These are phyloP conservation scores for Pseudopithomyces chartarum DNA, from an alignment of 2,329 filamentous ascomycete genomes.

Conservation along the genomic window DNA sequence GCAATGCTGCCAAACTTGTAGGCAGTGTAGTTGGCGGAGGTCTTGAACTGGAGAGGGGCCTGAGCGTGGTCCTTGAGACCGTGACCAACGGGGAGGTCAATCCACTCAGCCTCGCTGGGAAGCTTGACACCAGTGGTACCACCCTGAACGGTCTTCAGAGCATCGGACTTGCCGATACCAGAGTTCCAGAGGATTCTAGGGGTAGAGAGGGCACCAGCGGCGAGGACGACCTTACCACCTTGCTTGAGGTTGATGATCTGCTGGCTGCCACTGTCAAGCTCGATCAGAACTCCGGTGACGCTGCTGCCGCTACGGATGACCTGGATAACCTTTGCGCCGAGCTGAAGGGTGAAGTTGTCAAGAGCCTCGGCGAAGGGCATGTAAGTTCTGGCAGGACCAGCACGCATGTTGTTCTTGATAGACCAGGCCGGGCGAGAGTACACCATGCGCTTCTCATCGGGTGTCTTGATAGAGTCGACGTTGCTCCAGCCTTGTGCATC, in stretches of 20 bases:
- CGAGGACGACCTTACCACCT: conserved; percentile 40
- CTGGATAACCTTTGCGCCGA: conserved; percentile 1
- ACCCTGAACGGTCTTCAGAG: conserved; percentile 48
- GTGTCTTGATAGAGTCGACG: conserved; percentile 62
- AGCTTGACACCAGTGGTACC: conserved; percentile 45
- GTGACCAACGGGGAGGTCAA: conserved; percentile 53
- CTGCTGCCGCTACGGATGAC: conserved; percentile 62
- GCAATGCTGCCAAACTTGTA: conserved; percentile 47
- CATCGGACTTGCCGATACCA: conserved; percentile 64
- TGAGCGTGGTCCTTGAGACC: conserved; percentile 58
- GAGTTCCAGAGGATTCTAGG: conserved; percentile 39
- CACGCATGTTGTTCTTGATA: conserved; percentile 66
- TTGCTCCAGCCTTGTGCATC: conserved; percentile 63
- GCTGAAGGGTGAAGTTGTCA: conserved; percentile 63
- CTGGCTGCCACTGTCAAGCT: conserved; percentile 62
- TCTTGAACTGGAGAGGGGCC: conserved; percentile 11
- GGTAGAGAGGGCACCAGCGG: conserved; percentile 63
- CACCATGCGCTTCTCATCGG: conserved; percentile 66
- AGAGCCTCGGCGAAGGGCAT: conserved; percentile 63
- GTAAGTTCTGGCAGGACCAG: conserved; percentile 71
- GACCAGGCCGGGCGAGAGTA: conserved; percentile 65
- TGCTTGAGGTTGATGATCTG: conserved; percentile 64
- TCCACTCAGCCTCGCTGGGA: conserved; percentile 50
- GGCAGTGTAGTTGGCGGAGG: neutral
- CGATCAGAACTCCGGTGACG: conserved; percentile 66